These are phyloP conservation scores for Trichoderma sp. DNA, from an alignment of 2,329 filamentous ascomycete species.

Conservation along the genomic window DNA sequence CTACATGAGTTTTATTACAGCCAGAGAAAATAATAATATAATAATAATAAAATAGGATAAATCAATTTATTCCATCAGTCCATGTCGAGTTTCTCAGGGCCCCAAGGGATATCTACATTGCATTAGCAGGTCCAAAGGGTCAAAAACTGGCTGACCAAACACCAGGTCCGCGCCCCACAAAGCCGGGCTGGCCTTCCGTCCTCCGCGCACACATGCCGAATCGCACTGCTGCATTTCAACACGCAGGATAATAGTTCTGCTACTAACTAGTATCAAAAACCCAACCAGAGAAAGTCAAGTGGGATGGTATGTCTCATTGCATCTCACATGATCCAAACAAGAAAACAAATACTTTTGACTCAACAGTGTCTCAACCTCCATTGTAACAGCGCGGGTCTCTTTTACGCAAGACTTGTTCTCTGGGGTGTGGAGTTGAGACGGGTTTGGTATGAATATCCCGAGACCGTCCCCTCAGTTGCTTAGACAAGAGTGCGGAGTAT, in stretches of 20 bases:
- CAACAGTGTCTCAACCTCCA: background rate
- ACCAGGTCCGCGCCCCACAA: background rate
- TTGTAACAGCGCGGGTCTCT: background rate
- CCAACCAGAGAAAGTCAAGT: background rate
- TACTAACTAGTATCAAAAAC: background rate
- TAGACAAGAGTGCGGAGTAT: background rate
- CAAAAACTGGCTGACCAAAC: background rate
- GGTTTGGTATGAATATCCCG: constrained; percentile 13
- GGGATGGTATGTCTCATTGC: background rate
- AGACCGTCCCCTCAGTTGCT: too few species aligned
- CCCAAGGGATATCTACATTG: constrained; percentile 4
- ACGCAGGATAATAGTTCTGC: background rate
- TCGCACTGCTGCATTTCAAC: background rate
- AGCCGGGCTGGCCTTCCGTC: background rate
- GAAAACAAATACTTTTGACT: background rate
- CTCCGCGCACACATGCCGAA: constrained; percentile 2
- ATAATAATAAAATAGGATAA: background rate
- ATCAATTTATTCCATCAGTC: background rate
- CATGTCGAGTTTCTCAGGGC: background rate
- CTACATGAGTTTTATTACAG: background rate
- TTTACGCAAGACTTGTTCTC: background rate
- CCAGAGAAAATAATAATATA: background rate
- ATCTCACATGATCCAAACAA: background rate
- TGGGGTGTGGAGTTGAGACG: background rate
- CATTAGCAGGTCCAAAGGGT: background rate